Evolutionary conservation across 805 yeast genomes (phyloP).

Genomic region (Sugiyamaella mastotermitis): DNA sequence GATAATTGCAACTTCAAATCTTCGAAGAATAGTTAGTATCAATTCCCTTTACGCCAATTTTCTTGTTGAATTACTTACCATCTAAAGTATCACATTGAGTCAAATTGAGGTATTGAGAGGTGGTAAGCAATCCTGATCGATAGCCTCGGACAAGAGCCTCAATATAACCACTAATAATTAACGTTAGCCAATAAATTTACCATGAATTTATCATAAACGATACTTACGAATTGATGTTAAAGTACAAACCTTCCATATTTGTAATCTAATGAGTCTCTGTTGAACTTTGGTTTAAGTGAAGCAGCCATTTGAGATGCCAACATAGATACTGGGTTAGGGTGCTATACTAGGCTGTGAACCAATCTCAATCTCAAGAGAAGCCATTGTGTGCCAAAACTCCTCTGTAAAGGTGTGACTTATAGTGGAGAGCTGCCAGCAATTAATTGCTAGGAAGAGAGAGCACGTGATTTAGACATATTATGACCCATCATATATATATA

Average conservation of each 20-base stretch:
- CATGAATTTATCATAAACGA: not conserved
- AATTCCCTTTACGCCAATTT: not conserved
- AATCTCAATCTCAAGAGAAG: too few species aligned
- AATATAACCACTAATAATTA: slow-evolving; percentile 57
- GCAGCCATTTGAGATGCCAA: too few species aligned
- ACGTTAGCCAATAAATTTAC: slow-evolving; percentile 3
- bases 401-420: too few species aligned
- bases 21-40: slow-evolving; percentile 4
- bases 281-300: too few species aligned
- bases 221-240: slow-evolving; percentile 65
- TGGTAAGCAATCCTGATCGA: slow-evolving; percentile 70
- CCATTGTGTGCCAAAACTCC: too few species aligned
- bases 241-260: slow-evolving; percentile 85
- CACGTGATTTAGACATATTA: too few species aligned
- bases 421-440: too few species aligned
- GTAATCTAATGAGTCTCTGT: too few species aligned
- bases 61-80: slow-evolving; percentile 22
- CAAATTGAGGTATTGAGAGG: slow-evolving; percentile 80
- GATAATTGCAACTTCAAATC: slow-evolving; percentile 91
- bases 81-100: slow-evolving; percentile 95
- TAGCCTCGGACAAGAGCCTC: slow-evolving; percentile 96
- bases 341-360: too few species aligned
- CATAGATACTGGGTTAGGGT: too few species aligned
- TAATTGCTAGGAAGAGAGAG: too few species aligned
- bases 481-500: too few species aligned